Conservation (phyloP, 192 early-diverging fungal genomes). For the Backusella sp. region DNA sequence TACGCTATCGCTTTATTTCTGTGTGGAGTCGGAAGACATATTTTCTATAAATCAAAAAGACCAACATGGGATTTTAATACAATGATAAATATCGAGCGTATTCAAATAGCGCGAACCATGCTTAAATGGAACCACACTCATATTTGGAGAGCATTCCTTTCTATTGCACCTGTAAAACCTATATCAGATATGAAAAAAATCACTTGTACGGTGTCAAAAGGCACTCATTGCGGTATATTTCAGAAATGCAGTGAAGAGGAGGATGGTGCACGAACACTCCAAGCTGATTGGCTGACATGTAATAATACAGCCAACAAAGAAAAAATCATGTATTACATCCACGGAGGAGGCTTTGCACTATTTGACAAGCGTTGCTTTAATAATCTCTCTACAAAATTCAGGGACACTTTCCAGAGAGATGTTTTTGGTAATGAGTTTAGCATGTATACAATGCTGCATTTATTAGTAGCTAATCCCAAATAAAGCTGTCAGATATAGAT, state of each 20-base stretch:
- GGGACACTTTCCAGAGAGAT: not conserved
- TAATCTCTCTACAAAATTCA: not conserved
- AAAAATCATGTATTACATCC: slow-evolving; percentile 14
- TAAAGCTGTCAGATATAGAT: not conserved
- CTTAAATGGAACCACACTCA: not conserved
- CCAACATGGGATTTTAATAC: slow-evolving; percentile 17
- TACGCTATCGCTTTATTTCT: not conserved
- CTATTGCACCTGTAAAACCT: not conserved
- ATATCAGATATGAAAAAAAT: not conserved
- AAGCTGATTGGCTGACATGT: slow-evolving; percentile 7
- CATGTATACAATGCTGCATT: not conserved
- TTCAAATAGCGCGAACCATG: not conserved
- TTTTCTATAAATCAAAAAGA: not conserved
- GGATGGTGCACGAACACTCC: not conserved
- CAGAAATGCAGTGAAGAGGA: not conserved
- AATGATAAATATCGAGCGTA: not conserved
- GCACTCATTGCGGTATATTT: slow-evolving; percentile 5
- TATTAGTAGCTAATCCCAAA: not conserved
- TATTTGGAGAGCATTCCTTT: not conserved
- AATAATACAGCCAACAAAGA: not conserved
- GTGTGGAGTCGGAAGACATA: not conserved
- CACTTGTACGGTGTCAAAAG: not conserved
- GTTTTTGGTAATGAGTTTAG: slow-evolving; percentile 14
- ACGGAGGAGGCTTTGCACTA: slow-evolving; percentile 6
- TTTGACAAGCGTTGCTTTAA: slow-evolving; percentile 4